These are phyloP conservation scores for Triticum monococcum DNA, from an alignment of 176 grass and related monocot species.

Conservation along the genomic window DNA sequence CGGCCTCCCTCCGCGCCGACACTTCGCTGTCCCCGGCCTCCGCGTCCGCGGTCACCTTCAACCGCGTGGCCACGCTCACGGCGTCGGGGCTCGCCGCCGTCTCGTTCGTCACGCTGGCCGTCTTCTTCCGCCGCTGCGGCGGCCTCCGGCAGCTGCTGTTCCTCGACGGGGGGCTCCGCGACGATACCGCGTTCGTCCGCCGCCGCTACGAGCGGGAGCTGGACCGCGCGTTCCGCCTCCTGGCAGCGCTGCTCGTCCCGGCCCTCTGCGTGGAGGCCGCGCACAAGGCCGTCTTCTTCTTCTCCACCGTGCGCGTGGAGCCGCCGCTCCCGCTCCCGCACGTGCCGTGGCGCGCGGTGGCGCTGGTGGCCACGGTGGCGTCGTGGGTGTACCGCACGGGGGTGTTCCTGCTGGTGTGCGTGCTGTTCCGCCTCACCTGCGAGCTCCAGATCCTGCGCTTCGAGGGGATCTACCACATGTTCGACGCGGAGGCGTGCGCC, in stretches of 20 bases:
- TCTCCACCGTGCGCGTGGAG: conserved; percentile 53
- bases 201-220: conserved; percentile 63
- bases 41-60: conserved; percentile 54
- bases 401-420: conserved; percentile 87
- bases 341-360: conserved; percentile 46
- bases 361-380: conserved; percentile 52
- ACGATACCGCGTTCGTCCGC: conserved; percentile 63
- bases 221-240: conserved; percentile 73
- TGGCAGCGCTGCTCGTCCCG: conserved; percentile 67
- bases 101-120: conserved; percentile 63
- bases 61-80: conserved; percentile 59
- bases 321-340: background rate
- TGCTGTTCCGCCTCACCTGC: conserved; percentile 95
- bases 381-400: conserved; percentile 90
- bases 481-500: conserved; percentile 50
- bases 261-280: conserved; percentile 65
- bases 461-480: conserved; percentile 82
- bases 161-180: conserved; percentile 68
- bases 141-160: conserved; percentile 77
- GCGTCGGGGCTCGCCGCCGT: conserved; percentile 61
- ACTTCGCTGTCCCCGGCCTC: conserved; percentile 11
- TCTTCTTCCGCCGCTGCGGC: conserved; percentile 59
- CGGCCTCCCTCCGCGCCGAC: conserved; percentile 42
- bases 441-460: conserved; percentile 97
- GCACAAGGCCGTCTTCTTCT: conserved; percentile 83